Evolutionary conservation across 2,329 filamentous ascomycete genomes (phyloP), one percentile per base, ranked within the genome.

Genomic region (Xylaria sp.): DNA sequence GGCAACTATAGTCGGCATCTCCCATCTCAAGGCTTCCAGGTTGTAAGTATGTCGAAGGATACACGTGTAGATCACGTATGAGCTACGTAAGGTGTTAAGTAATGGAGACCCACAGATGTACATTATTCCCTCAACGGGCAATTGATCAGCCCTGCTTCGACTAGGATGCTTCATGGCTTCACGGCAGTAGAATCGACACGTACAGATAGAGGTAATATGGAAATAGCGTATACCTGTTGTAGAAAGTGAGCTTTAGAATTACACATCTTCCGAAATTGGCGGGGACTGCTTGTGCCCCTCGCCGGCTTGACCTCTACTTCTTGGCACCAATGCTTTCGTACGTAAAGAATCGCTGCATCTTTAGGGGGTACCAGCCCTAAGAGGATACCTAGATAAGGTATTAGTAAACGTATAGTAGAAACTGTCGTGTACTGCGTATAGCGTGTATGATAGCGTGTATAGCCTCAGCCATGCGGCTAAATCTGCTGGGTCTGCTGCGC

Each of bases 401-500:
- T 36, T 36, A n/a, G n/a, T n/a, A n/a, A n/a, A n/a, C n/a, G n/a
- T n/a, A n/a, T 44, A 44, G 42, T 44, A 44, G 15, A 39, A 15
- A 17, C 11, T 15, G 11, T 39, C 15, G 42, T 44, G 7, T 44
- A 44, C 38, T 38, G n/a, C n/a, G n/a, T n/a, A n/a, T n/a, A n/a
- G n/a, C n/a, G n/a, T n/a, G n/a, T n/a, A n/a, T n/a, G n/a, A 17
- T 4, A 39, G 13, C n/a, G 39, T n/a, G 17, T 3, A 13, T 38
- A 55, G 36, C 33, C 33, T 31, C 20, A 51, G 27, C 20, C 38
- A 45, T 55, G 53, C 53, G 53, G 36, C 53, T 55, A 39, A 11
- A 36, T 33, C 54, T 50, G 49, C 59, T 42, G 45, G 59, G 53
- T 44, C 45, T 33, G 15, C 55, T 39, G 55, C 27, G 55, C 60